Evolutionary conservation across 2,329 filamentous ascomycete species (phyloP), one percentile per base, ranked within the genome.

Genomic region (Dactylellina parvicollis): DNA sequence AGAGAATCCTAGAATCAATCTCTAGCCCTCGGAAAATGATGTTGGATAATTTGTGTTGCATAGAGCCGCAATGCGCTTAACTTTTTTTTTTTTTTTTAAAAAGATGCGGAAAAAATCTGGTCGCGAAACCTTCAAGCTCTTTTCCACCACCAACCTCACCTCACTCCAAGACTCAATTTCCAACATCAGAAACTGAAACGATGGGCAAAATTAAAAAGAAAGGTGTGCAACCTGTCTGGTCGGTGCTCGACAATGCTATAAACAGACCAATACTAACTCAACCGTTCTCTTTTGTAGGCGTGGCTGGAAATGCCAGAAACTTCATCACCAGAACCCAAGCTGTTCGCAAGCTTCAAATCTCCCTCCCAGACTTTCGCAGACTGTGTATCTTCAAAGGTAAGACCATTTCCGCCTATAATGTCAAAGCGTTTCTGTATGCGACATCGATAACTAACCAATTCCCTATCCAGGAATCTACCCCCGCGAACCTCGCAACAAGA

Each of bases 281-380:
- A 65, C 30, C 62, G 24, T 66, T 65, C 22, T 22, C 24, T 10
- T 28, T 28, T 24, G 10, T 77, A 89, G 88, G 93, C 80, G 88
- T 91, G 81, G 86, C 93, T 80, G 95, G 95, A 81, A 90, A 92
- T 82, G 92, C 93, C 84, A 96, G 95, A 84, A 99, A 99, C 86
- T 99, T 94, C 85, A 92, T 99, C 78, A 99, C 95, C 67, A 88
- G 95, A 81, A 97, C 94, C 42, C 92, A 97, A 84, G 95, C 95
- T 47, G 92, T 99, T 79, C 92, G 93, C 82, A 99, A 98, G 84
- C 89, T 99, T 75, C 95, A 99, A 83, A 91, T 99, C 82, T 96
- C 91, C 79, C 88, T 99, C 65, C 92, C 93, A 77, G 95, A 99
- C 83, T 99, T 99, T 84, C 90, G 95, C 83, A 90, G 96, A 83